A percentile compares a stretch with the other conserved stretches of the same genome.
Evolutionary conservation across 2,329 filamentous ascomycete genomes (phyloP).

Genomic region (Penicillium sumatraense): DNA sequence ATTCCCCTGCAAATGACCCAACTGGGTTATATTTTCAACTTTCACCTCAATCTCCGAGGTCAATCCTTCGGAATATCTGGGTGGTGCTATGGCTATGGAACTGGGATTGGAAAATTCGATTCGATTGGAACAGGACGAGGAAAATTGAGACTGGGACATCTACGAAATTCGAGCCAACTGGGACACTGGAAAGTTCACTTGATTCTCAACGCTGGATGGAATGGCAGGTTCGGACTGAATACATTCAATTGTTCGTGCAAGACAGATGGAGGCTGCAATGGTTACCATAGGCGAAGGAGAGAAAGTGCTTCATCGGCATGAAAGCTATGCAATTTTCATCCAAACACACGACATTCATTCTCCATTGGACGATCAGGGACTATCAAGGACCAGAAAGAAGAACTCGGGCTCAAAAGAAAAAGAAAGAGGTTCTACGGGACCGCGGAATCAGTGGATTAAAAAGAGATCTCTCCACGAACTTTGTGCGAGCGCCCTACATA

Average conservation of each 20-base stretch:
- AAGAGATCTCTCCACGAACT: slow-evolving; percentile 33
- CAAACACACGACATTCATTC: no score
- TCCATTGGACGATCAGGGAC: no score
- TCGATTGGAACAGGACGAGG: neutral
- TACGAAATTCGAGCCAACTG: neutral
- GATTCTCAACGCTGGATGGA: neutral
- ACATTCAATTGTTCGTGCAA: neutral
- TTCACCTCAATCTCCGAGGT: slow-evolving; percentile 18
- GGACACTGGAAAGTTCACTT: neutral
- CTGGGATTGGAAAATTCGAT: slow-evolving; percentile 8
- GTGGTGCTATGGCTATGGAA: slow-evolving; percentile 26
- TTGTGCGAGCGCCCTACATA: slow-evolving; percentile 46
- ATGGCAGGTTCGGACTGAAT: neutral
- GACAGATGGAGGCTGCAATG: no score
- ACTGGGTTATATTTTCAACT: slow-evolving; percentile 21
- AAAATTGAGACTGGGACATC: no score
- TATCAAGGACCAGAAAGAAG: neutral
- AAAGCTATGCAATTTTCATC: no score
- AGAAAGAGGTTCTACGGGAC: no score
- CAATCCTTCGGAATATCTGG: slow-evolving; percentile 8
- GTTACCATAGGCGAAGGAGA: no score
- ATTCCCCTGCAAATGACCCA: neutral
- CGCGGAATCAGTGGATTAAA: no score
- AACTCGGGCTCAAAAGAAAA: slow-evolving; percentile 12
- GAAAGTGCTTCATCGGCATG: no score